A percentile compares a stretch with the other conserved stretches of the same genome.
Conservation (phyloP, 2,329 filamentous ascomycete genomes). For the Talaromyces sp. region DNA sequence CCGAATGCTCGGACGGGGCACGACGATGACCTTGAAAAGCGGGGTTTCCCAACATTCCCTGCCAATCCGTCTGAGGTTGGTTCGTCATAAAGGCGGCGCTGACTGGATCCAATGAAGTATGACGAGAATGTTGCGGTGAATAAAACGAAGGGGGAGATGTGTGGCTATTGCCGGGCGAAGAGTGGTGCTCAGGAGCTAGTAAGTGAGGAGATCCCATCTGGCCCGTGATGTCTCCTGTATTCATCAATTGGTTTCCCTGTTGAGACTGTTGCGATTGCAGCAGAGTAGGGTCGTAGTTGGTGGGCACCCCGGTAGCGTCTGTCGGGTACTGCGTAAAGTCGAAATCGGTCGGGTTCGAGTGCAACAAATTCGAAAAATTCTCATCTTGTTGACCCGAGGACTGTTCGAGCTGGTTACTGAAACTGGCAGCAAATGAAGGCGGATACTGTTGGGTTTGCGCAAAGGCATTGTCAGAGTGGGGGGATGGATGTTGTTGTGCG, state of each 20-base stretch:
- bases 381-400: constrained; percentile 27
- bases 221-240: constrained; percentile 42
- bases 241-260: constrained; percentile 33
- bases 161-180: constrained; percentile 39
- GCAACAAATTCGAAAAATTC: constrained; percentile 34
- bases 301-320: constrained; percentile 22
- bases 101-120: constrained; percentile 55
- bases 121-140: constrained; percentile 51
- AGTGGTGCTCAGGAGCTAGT: constrained; percentile 47
- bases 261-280: constrained; percentile 29
- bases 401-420: constrained; percentile 31
- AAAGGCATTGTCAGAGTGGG: constrained; percentile 26
- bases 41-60: constrained; percentile 47
- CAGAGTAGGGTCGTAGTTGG: constrained; percentile 33
- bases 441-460: constrained; percentile 27
- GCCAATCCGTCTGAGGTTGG: constrained; percentile 52
- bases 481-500: constrained; percentile 23
- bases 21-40: constrained; percentile 77
- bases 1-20: constrained; percentile 84
- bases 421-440: constrained; percentile 32
- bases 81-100: constrained; percentile 53
- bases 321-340: constrained; percentile 36
- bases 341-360: constrained; percentile 31
- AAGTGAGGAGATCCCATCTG: constrained; percentile 45
- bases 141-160: constrained; percentile 49